These are phyloP conservation scores for Lentinula boryana DNA, from an alignment of 768 basidiomycete species.

Conservation along the genomic window DNA sequence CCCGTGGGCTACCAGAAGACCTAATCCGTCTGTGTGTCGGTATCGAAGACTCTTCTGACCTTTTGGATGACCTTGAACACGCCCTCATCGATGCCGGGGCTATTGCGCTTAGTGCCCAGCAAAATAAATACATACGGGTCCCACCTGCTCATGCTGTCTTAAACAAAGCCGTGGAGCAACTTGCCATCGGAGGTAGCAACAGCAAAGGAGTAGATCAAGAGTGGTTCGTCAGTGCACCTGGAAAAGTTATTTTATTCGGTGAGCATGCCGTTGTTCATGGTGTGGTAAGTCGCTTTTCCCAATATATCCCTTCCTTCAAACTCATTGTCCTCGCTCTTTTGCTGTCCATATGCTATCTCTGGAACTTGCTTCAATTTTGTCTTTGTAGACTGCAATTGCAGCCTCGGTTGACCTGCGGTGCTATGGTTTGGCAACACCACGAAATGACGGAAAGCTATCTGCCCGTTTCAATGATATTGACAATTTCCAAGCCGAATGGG, in stretches of 20 bases:
- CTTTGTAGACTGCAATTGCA: conserved; percentile 79
- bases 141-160: conserved; percentile 25
- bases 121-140: conserved; percentile 44
- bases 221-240: conserved; percentile 92
- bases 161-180: conserved; percentile 62
- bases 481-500: conserved; percentile 77
- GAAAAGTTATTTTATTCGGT: conserved; percentile 96
- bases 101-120: conserved; percentile 51
- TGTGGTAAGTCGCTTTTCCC: conserved; percentile 53
- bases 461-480: conserved; percentile 78
- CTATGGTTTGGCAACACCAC: conserved; percentile 77
- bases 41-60: conserved; percentile 90
- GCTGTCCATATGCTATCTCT: background rate
- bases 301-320: background rate
- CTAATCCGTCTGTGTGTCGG: conserved; percentile 97
- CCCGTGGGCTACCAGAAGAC: conserved; percentile 95
- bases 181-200: conserved; percentile 33
- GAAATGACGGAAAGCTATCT: conserved; percentile 63
- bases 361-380: conserved; percentile 8
- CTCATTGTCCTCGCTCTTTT: conserved; percentile 6
- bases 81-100: conserved; percentile 91
- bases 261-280: conserved; percentile 99
- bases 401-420: conserved; percentile 95
- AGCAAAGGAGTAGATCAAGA: conserved; percentile 37
- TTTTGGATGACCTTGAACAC: conserved; percentile 91